These are phyloP conservation scores for Macadamia integrifolia DNA, from an alignment of 164 flowering plant species.

Conservation along the genomic window DNA sequence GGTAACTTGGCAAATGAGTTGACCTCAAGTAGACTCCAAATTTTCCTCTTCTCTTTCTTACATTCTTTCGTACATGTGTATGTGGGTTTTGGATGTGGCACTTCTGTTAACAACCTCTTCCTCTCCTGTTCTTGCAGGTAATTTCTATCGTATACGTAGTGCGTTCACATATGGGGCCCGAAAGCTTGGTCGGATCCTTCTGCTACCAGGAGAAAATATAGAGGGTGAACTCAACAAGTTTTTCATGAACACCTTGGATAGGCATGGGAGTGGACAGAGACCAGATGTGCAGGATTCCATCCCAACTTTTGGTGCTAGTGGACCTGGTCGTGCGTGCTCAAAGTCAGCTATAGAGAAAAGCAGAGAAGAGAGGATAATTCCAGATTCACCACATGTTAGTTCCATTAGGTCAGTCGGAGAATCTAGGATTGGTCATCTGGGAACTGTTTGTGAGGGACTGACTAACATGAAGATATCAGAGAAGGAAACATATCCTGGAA, in stretches of 20 bases:
- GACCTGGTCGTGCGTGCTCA: constrained; percentile 12
- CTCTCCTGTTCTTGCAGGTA: constrained; percentile 33
- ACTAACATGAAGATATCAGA: constrained; percentile 5
- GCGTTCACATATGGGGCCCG: constrained; percentile 72
- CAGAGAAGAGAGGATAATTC: not conserved
- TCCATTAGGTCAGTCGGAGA: constrained; percentile 8
- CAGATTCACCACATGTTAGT: not conserved
- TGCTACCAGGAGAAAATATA: constrained; percentile 31
- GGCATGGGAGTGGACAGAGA: constrained; percentile 32
- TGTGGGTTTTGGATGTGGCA: not conserved
- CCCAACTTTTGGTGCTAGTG: constrained; percentile 18
- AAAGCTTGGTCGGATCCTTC: constrained; percentile 58
- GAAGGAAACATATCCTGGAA: constrained; percentile 1
- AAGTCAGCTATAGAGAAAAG: constrained; percentile 10
- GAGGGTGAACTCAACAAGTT: constrained; percentile 42
- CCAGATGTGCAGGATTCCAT: constrained; percentile 21
- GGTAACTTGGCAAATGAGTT: too few relatives aligned
- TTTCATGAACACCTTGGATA: constrained; percentile 44
- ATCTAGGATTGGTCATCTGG: not conserved
- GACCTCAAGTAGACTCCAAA: too few relatives aligned
- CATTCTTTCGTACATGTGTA: not conserved
- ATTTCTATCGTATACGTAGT: constrained; percentile 64
- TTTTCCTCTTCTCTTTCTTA: not conserved
- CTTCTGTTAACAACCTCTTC: too few relatives aligned
- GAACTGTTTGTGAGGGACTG: constrained; percentile 6